Evolutionary conservation across 345 rosid species (phyloP).

Genomic region (Trapa bicornis): DNA sequence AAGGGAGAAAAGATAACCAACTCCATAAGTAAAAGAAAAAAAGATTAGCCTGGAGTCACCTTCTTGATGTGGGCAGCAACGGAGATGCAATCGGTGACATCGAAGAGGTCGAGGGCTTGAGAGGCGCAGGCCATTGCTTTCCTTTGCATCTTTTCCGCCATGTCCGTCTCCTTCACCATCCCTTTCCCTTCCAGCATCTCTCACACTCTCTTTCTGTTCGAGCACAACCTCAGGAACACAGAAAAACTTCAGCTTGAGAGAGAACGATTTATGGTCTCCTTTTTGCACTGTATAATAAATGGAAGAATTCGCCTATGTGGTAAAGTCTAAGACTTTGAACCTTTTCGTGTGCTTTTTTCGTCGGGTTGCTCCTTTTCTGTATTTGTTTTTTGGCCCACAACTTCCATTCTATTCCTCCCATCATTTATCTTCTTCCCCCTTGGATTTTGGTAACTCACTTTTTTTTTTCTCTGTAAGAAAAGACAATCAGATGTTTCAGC

Average conservation of each 20-base stretch:
- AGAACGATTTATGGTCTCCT: not conserved
- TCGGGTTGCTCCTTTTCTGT: not conserved
- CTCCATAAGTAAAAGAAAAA: not conserved
- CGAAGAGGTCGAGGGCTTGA: conserved; percentile 40
- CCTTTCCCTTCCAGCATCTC: conserved; percentile 47
- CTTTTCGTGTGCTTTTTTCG: not conserved
- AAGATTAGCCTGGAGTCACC: conserved; percentile 13
- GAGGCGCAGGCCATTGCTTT: conserved; percentile 88
- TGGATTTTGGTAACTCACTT: no score
- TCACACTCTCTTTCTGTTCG: not conserved
- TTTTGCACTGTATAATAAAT: not conserved
- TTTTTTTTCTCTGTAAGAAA: no score
- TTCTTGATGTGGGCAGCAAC: conserved; percentile 37
- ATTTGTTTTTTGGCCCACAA: not conserved
- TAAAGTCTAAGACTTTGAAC: not conserved
- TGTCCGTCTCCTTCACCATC: conserved; percentile 65
- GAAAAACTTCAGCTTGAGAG: not conserved
- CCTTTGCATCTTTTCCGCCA: conserved; percentile 80
- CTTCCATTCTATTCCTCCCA: no score
- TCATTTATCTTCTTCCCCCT: no score
- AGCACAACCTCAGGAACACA: not conserved
- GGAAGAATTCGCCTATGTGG: not conserved
- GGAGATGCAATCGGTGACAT: conserved; percentile 30
- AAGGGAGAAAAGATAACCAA: not conserved
- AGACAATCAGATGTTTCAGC: no score